A percentile compares a stretch with the other conserved stretches of the same genome.
phyloP scores from a whole-genome alignment of 2,329 filamentous ascomycete species.

The Talaromyces albobiverticillius region DNA sequence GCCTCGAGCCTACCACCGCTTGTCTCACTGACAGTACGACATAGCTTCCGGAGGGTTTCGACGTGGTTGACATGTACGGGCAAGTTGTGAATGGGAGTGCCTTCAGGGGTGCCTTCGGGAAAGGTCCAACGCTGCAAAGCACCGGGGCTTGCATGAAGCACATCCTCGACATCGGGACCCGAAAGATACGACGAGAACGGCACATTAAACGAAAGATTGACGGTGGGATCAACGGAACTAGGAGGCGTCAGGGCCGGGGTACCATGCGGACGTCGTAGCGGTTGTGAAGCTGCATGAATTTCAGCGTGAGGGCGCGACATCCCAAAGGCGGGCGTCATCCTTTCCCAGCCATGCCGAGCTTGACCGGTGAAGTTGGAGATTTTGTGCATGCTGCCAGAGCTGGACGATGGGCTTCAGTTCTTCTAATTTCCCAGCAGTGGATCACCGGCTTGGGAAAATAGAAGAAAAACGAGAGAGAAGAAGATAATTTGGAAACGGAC shows the following conservation, averaged over 20 bases:
- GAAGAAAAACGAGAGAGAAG: conserved; percentile 16
- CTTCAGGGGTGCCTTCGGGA: conserved; percentile 79
- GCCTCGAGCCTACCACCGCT: conserved; percentile 74
- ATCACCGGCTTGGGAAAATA: conserved; percentile 27
- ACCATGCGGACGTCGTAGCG: conserved; percentile 55
- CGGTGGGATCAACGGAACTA: conserved; percentile 69
- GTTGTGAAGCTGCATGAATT: conserved; percentile 46
- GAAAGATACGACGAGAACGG: conserved; percentile 90
- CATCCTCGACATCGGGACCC: conserved; percentile 90
- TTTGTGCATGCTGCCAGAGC: conserved; percentile 57
- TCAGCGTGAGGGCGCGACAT: conserved; percentile 60
- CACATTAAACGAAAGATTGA: conserved; percentile 96
- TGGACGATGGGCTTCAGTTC: conserved; percentile 18
- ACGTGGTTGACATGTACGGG: conserved; percentile 91
- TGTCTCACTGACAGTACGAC: conserved; percentile 72
- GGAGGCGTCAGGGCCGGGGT: conserved; percentile 60
- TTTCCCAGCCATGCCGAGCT: conserved; percentile 66
- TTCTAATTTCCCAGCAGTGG: conserved; percentile 33
- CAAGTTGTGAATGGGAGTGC: conserved; percentile 79
- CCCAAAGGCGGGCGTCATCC: conserved; percentile 64
- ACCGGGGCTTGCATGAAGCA: conserved; percentile 85
- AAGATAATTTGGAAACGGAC: not conserved
- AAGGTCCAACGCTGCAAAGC: conserved; percentile 92
- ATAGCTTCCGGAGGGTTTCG: conserved; percentile 72
- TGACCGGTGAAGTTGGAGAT: conserved; percentile 66